Percentiles rank a stretch among this genome's conserved stretches.
Evolutionary conservation across 129 eudicot genomes (phyloP).

Genomic region (Helichrysum umbraculigerum): DNA sequence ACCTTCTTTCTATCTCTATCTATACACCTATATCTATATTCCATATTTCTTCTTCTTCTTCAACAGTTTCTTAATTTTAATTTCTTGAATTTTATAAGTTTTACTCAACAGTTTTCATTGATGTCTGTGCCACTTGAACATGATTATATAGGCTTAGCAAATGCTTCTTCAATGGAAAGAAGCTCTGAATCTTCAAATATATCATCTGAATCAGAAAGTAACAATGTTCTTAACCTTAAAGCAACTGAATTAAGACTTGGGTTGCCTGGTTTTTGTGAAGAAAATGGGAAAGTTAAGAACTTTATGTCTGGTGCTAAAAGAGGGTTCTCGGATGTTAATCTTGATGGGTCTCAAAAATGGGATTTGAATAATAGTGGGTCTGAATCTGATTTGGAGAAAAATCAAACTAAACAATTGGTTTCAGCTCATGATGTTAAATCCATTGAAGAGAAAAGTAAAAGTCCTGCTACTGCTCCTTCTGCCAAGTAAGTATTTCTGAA

Average conservation of each 20-base stretch:
- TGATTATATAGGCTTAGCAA: constrained; percentile 82
- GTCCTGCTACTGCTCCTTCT: constrained; percentile 56
- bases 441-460: constrained; percentile 47
- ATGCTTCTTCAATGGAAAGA: constrained; percentile 51
- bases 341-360: constrained; percentile 63
- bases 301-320: constrained; percentile 69
- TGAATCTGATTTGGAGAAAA: constrained; percentile 48
- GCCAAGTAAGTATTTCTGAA: constrained; percentile 53
- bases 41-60: constrained; percentile 1
- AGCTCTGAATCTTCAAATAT: constrained; percentile 42
- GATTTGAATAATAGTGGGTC: constrained; percentile 49
- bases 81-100: constrained; percentile 14
- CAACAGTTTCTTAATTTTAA: background rate
- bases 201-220: constrained; percentile 34
- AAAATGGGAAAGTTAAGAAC: constrained; percentile 40
- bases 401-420: constrained; percentile 28
- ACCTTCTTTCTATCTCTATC: constrained; percentile 24
- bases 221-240: constrained; percentile 53
- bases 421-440: constrained; percentile 38
- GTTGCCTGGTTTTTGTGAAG: constrained; percentile 72
- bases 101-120: constrained; percentile 26
- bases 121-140: constrained; percentile 84
- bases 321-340: constrained; percentile 71
- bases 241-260: constrained; percentile 94
- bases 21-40: background rate